Evolutionary conservation across 768 basidiomycete genomes (phyloP).

Genomic region (Amanita exitialis): DNA sequence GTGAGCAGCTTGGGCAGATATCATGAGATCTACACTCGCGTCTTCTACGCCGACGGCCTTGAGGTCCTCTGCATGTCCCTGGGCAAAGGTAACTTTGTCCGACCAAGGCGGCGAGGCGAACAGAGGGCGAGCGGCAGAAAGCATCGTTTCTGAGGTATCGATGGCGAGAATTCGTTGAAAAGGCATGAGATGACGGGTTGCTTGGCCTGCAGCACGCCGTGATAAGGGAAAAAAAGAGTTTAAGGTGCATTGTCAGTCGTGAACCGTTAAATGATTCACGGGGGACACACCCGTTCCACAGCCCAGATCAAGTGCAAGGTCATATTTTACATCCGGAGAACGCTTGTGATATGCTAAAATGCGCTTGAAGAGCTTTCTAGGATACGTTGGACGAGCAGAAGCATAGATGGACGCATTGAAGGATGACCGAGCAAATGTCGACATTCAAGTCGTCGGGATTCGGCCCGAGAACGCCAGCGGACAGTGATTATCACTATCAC

Average conservation of each 20-base stretch:
- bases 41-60: constrained; percentile 24
- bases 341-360: constrained; percentile 48
- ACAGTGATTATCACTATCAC: too few relatives aligned
- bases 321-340: constrained; percentile 25
- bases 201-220: constrained; percentile 38
- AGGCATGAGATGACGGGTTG: constrained; percentile 41
- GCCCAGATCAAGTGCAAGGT: constrained; percentile 63
- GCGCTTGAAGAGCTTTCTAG: constrained; percentile 49
- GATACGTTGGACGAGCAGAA: constrained; percentile 65
- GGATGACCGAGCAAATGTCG: constrained; percentile 61
- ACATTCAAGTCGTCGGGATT: neutral
- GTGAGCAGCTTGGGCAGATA: constrained; percentile 69
- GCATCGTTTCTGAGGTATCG: constrained; percentile 72
- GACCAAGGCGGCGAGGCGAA: constrained; percentile 6
- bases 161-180: constrained; percentile 60
- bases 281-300: constrained; percentile 48
- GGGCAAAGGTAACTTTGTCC: constrained; percentile 18
- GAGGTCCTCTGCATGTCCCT: constrained; percentile 46
- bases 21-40: constrained; percentile 54
- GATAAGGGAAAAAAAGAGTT: neutral
- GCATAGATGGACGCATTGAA: constrained; percentile 67
- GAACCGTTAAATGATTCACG: too few relatives aligned
- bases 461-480: too few relatives aligned
- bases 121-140: constrained; percentile 36
- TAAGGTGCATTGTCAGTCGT: too few relatives aligned